These are phyloP conservation scores for Trypethelium eluteriae DNA, from an alignment of 495 filamentous ascomycete species.

Conservation along the genomic window DNA sequence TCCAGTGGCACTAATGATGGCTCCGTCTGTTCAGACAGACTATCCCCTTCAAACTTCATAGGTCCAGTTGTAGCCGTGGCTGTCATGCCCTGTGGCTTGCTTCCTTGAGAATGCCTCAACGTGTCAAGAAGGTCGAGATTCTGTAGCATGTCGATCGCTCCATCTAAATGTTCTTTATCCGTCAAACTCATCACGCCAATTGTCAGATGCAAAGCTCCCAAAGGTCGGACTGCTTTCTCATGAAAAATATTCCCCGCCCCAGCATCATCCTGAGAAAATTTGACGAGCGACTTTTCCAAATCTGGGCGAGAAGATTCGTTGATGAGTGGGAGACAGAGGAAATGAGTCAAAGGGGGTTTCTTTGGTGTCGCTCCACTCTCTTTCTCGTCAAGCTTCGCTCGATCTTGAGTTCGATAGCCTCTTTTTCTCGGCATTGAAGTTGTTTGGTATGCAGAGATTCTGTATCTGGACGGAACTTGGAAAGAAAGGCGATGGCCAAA, in stretches of 20 bases:
- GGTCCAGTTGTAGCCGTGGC: not conserved
- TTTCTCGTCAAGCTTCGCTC: not conserved
- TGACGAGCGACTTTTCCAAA: slow-evolving; percentile 50
- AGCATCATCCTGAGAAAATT: slow-evolving; percentile 52
- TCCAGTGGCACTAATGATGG: not conserved
- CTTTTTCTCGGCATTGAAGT: slow-evolving; percentile 19
- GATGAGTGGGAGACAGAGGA: slow-evolving; percentile 76
- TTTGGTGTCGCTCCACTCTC: slow-evolving; percentile 16
- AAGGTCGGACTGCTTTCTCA: slow-evolving; percentile 59
- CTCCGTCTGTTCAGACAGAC: not conserved
- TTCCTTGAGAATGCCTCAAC: slow-evolving; percentile 30
- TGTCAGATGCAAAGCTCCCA: slow-evolving; percentile 78
- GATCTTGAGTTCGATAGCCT: slow-evolving; percentile 9
- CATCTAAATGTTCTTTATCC: slow-evolving; percentile 47
- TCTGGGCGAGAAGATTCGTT: slow-evolving; percentile 54
- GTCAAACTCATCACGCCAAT: slow-evolving; percentile 76
- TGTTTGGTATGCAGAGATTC: not conserved
- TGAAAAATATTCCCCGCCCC: slow-evolving; percentile 35
- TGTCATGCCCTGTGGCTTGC: not conserved
- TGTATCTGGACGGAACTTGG: not conserved
- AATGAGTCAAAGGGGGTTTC: slow-evolving; percentile 64
- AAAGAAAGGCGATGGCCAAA: not conserved
- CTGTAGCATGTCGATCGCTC: slow-evolving; percentile 50
- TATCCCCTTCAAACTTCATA: not conserved
- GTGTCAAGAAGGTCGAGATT: slow-evolving; percentile 47